Base-by-base conservation (phyloP, 306 rosid genomes). In the Corylus heterophylla region DNA sequence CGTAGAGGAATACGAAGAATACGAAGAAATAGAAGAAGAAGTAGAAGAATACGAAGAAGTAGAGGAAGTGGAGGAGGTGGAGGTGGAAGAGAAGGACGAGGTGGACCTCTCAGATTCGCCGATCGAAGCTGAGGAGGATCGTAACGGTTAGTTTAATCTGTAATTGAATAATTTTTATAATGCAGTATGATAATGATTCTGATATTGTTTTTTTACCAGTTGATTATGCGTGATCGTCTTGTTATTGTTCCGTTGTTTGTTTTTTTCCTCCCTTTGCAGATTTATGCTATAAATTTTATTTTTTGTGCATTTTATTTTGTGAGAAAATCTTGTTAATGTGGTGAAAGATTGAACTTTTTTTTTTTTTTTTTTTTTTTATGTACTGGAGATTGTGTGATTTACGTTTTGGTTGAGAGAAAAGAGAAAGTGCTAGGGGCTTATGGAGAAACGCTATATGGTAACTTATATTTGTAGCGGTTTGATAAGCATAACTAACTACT, bases 71-170 rank as follows among this genome's bases (percentile, higher is more conserved):
- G 71, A 39, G 2, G 78, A 71, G 7, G 66, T 16, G 14, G 78
- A 42, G 31, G 83, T 54, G 2, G 89, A 63, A 1, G 76, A 56
- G 55, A 78, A 85, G 54, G 84, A 63, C 37, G 69, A 76, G 66
- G 16, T 14, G 76, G 75, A 71, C 12, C 62, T 78, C 73, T 54
- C 82, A 45, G 75, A 73, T 80, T 79, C 86, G 62, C 84, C 84
- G 13, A 62, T n/a, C 31, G 25, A 22, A 44, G 76, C 69, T 12
- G 71, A 71, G 73, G 71, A 69, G 14, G 79, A 37, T 70, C 66
- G 11, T 10, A 45, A 69, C 83, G 92, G 89, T 89, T 71, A 71
- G 67, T 78, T 29, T 75, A n/a, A 39, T 48, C 79, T 67, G 4
- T 66, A 31, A 56, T 14, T 42, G 44, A 39, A 25, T 76, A 4